Percentiles rank a stretch among this genome's conserved stretches.
Evolutionary conservation across 2,329 filamentous ascomycete species (phyloP).

Genomic region (Pseudocercospora cruenta): DNA sequence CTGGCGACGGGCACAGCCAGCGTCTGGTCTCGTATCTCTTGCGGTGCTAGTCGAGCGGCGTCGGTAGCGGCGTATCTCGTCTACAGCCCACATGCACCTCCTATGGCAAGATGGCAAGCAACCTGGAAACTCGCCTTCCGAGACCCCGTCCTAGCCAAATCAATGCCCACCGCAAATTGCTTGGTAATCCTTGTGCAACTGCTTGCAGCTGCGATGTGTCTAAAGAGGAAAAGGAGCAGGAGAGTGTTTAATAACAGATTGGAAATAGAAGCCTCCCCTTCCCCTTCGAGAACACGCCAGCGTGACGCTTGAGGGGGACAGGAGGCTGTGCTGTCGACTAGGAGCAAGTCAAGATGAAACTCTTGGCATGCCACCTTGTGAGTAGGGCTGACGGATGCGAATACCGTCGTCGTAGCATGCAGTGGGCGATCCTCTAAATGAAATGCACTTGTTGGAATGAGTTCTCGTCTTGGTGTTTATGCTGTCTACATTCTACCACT

Average conservation of each 20-base stretch:
- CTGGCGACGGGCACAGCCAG: slow-evolving; percentile 7
- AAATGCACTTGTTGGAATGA: neutral
- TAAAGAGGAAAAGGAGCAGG: slow-evolving; percentile 4
- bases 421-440: neutral
- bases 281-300: slow-evolving; percentile 1
- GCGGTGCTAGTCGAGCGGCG: slow-evolving; percentile 2
- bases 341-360: neutral
- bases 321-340: neutral
- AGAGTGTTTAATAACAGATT: neutral
- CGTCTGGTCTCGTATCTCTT: slow-evolving; percentile 4
- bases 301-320: neutral
- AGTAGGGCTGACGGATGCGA: slow-evolving; percentile 1
- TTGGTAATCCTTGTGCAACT: slow-evolving; percentile 1
- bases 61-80: neutral
- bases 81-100: neutral
- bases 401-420: neutral
- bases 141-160: neutral
- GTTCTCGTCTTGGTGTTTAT: neutral
- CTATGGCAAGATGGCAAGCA: neutral
- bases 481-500: neutral
- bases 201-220: neutral
- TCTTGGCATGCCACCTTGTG: neutral
- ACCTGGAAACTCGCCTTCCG: neutral
- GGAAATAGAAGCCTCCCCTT: neutral
- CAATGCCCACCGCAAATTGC: slow-evolving; percentile 1